phyloP scores from a whole-genome alignment of 2,329 filamentous ascomycete genomes.

The Exophiala xenobiotica region DNA sequence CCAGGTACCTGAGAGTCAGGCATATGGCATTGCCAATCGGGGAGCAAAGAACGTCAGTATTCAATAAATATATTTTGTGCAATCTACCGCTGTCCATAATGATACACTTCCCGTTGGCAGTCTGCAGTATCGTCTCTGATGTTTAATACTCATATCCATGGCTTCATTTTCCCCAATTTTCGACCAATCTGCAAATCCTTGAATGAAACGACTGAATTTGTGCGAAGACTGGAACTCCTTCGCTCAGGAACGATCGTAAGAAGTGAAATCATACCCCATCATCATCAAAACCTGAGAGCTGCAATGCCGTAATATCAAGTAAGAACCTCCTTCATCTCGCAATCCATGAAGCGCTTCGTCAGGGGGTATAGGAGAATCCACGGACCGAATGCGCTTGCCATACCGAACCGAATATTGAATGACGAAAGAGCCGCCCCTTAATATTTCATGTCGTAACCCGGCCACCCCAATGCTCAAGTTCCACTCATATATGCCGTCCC shows the following conservation, averaged over 20 bases:
- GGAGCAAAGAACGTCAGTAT: too few relatives aligned
- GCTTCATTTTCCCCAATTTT: constrained; percentile 1
- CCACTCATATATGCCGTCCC: background rate
- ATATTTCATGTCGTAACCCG: constrained; percentile 4
- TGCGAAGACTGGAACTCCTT: background rate
- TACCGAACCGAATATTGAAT: background rate
- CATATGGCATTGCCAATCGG: too few relatives aligned
- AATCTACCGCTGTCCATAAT: constrained; percentile 17
- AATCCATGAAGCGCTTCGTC: background rate
- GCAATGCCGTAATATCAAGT: background rate
- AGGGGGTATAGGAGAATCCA: background rate
- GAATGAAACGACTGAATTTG: constrained; percentile 1
- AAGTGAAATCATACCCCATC: constrained; percentile 8
- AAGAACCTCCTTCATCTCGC: constrained; percentile 2
- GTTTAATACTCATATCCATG: constrained; percentile 6
- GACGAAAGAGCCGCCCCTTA: background rate
- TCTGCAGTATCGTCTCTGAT: constrained; percentile 11
- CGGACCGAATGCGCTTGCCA: background rate
- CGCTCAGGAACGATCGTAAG: constrained; percentile 20
- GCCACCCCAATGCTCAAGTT: constrained; percentile 1
- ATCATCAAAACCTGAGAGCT: background rate
- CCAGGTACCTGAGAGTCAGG: too few relatives aligned
- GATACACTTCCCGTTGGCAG: constrained; percentile 20
- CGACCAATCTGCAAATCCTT: constrained; percentile 5
- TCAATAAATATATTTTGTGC: constrained; percentile 12